phyloP scores from a whole-genome alignment of 2,329 filamentous ascomycete species.

The Claviceps capensis region DNA sequence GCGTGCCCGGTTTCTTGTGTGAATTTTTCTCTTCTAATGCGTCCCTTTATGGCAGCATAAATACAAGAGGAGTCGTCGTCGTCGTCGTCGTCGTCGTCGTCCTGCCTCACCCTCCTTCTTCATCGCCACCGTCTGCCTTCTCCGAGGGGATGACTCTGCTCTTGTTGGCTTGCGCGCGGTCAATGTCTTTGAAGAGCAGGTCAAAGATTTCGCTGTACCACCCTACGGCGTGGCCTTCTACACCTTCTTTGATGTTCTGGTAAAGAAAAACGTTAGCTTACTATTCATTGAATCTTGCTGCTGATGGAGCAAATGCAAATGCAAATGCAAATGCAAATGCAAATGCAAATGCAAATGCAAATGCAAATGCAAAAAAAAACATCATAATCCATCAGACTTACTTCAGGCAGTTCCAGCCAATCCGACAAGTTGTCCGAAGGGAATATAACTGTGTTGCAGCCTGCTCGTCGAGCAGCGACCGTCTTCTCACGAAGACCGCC shows the following conservation, averaged over 20 bases:
- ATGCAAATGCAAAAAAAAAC: no score
- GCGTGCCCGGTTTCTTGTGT: no score
- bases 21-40: no score
- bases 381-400: slow-evolving; percentile 34
- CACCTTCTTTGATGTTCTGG: slow-evolving; percentile 95
- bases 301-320: no score
- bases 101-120: slow-evolving; percentile 20
- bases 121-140: slow-evolving; percentile 23
- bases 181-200: slow-evolving; percentile 72
- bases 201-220: slow-evolving; percentile 96
- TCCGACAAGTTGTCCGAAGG: slow-evolving; percentile 90
- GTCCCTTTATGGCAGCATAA: neutral
- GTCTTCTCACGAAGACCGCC: slow-evolving; percentile 94
- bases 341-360: no score
- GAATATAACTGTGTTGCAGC: slow-evolving; percentile 89
- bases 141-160: slow-evolving; percentile 52
- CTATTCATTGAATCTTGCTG: neutral
- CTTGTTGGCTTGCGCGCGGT: slow-evolving; percentile 57
- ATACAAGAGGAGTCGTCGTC: neutral
- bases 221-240: slow-evolving; percentile 77
- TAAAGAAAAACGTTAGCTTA: neutral
- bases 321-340: no score
- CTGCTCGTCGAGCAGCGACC: slow-evolving; percentile 81
- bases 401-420: slow-evolving; percentile 93
- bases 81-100: neutral